A percentile compares a stretch with the other conserved stretches of the same genome.
These are phyloP conservation scores for Diophrys sp. DNA, from an alignment of 73 alveolate genomes.

Conservation along the genomic window DNA sequence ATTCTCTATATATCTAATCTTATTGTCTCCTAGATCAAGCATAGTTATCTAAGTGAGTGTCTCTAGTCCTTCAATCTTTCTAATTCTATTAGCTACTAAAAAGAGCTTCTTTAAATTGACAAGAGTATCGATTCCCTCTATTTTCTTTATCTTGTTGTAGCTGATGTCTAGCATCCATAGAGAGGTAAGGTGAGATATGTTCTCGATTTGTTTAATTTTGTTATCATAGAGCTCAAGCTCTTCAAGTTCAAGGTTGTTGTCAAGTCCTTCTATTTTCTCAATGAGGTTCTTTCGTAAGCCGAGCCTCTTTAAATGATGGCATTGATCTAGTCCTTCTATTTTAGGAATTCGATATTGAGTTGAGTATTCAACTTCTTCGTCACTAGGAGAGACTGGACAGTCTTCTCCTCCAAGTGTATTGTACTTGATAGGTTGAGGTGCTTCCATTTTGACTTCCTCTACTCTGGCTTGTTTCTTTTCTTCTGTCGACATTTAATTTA, in stretches of 20 bases:
- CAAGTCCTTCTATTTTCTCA: conserved; percentile 84
- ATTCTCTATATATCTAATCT: conserved; percentile 77
- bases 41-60: conserved; percentile 64
- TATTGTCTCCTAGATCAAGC: conserved; percentile 95
- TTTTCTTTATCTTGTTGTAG: conserved; percentile 83
- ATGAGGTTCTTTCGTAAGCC: conserved; percentile 91
- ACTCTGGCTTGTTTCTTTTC: neutral
- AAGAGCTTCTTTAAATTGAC: conserved; percentile 78
- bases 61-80: conserved; percentile 81
- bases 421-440: neutral
- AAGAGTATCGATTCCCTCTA: conserved; percentile 74
- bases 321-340: conserved; percentile 49
- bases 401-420: conserved; percentile 53
- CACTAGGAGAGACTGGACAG: conserved; percentile 63
- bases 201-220: conserved; percentile 88
- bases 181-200: conserved; percentile 70
- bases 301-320: conserved; percentile 66
- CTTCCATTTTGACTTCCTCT: neutral
- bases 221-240: conserved; percentile 96
- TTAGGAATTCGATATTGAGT: conserved; percentile 63
- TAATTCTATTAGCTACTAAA: conserved; percentile 84
- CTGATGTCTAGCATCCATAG: conserved; percentile 88
- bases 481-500: no score
- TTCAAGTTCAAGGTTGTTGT: conserved; percentile 65
- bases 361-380: conserved; percentile 65